phyloP scores from a whole-genome alignment of 441 rosid species.

The Metrosideros polymorpha region DNA sequence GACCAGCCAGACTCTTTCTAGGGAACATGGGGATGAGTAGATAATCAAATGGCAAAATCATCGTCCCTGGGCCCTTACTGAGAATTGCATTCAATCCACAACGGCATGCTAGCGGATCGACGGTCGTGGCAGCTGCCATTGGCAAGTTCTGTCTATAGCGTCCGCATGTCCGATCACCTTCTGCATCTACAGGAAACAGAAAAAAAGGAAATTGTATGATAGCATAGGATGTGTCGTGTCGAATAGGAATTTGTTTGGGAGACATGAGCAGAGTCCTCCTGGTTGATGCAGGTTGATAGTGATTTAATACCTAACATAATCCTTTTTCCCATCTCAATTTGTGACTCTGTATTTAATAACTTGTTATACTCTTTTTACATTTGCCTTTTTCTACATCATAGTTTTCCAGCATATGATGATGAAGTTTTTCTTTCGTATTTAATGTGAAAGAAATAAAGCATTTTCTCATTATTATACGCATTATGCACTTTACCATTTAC shows the following conservation, averaged over 20 bases:
- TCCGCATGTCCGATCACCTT: background rate
- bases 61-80: background rate
- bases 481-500: background rate
- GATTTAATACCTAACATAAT: background rate
- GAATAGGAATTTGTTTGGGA: background rate
- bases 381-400: background rate
- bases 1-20: constrained; percentile 1
- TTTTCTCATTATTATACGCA: background rate
- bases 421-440: background rate
- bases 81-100: background rate
- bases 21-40: background rate
- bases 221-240: background rate
- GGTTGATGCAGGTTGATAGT: background rate
- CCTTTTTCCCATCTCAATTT: background rate
- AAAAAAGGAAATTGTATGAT: background rate
- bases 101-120: background rate
- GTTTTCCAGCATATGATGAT: background rate
- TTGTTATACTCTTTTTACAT: background rate
- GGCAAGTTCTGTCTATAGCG: background rate
- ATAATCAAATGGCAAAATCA: background rate
- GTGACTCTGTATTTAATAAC: background rate
- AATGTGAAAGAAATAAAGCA: background rate
- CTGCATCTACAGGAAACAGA: background rate
- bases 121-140: background rate
- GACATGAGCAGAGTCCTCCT: background rate